phyloP scores from a whole-genome alignment of 345 rosid species.

The Bruguiera parviflora region DNA sequence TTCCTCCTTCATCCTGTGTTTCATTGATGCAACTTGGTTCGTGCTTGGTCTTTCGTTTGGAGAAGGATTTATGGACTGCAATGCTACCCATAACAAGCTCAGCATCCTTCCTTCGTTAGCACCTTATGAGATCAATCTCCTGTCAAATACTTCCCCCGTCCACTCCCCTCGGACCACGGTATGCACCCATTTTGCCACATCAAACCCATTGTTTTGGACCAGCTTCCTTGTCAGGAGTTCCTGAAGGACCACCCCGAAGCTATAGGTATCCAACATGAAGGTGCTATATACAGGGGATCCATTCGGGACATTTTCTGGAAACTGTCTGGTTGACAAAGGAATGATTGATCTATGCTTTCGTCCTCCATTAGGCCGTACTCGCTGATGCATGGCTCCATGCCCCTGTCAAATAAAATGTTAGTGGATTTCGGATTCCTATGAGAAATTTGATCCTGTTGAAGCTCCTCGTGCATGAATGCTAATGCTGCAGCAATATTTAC shows the following conservation, averaged over 20 bases:
- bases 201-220: constrained; percentile 40
- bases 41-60: constrained; percentile 45
- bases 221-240: constrained; percentile 59
- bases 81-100: constrained; percentile 43
- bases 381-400: constrained; percentile 50
- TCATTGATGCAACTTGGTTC: constrained; percentile 29
- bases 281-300: neutral
- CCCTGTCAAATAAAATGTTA: constrained; percentile 45
- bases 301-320: neutral
- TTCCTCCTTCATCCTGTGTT: constrained; percentile 39
- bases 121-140: constrained; percentile 37
- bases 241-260: constrained; percentile 53
- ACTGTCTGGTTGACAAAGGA: constrained; percentile 11
- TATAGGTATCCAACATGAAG: constrained; percentile 40
- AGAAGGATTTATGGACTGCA: constrained; percentile 40
- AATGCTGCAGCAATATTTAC: constrained; percentile 38
- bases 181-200: constrained; percentile 49
- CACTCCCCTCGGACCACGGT: constrained; percentile 56
- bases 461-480: constrained; percentile 43
- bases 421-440: constrained; percentile 64
- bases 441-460: constrained; percentile 39
- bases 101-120: constrained; percentile 56
- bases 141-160: constrained; percentile 58
- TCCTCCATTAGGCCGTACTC: constrained; percentile 52
- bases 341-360: constrained; percentile 27